These are phyloP conservation scores for Leishmania aethiopica DNA, from an alignment of 208 protist genomes.

Conservation along the genomic window DNA sequence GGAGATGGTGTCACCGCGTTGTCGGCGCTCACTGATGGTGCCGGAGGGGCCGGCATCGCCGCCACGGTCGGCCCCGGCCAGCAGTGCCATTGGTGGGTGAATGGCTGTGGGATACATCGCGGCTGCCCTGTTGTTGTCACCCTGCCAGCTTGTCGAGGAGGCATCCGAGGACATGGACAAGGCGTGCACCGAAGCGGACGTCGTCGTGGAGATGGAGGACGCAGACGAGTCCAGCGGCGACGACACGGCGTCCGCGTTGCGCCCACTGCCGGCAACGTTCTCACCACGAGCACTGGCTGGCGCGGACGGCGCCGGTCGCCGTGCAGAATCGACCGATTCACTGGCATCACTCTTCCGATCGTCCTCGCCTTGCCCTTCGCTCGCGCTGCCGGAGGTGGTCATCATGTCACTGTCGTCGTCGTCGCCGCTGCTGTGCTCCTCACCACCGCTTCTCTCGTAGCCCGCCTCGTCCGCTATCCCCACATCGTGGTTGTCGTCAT, in stretches of 20 bases:
- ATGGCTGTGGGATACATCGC: not conserved
- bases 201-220: not conserved
- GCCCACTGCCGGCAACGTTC: not conserved
- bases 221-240: not conserved
- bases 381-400: not conserved
- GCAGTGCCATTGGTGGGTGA: not conserved
- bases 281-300: not conserved
- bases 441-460: conserved; percentile 20
- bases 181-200: conserved; percentile 3
- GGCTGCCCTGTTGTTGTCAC: not conserved
- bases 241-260: too few species aligned
- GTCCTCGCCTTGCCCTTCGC: not conserved
- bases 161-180: not conserved
- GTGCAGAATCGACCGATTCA: not conserved
- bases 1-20: not conserved
- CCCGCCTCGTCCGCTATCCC: conserved; percentile 15
- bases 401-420: not conserved
- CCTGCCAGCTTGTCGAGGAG: not conserved
- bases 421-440: not conserved
- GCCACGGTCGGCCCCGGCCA: not conserved
- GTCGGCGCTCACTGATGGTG: not conserved
- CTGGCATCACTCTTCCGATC: not conserved
- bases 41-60: not conserved
- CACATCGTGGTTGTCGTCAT: not conserved
- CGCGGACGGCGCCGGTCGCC: not conserved